Base-by-base conservation (phyloP, 2,329 filamentous ascomycete genomes). In the Penicillium sp. region DNA sequence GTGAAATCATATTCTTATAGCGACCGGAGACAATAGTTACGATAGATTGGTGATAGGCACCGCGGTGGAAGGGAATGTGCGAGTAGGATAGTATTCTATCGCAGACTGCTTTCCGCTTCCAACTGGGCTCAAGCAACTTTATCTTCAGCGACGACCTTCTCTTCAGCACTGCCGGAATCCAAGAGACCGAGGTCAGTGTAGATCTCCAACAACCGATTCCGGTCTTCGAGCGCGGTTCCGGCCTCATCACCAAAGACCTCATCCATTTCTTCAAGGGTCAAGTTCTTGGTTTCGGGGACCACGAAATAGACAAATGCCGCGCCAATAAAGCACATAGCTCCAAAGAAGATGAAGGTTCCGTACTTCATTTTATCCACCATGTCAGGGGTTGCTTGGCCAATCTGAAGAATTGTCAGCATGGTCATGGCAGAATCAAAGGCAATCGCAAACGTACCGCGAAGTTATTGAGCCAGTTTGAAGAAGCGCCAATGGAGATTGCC, bases 341-440 rank as follows among this genome's bases (percentile, higher is more conserved):
- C 71, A 59, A 77, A 77, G 69, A 77, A 76, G 41, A 76, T 75
- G 54, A 74, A 77, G 1, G 74, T 76, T 7, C 74, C 74, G 57
- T 70, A 76, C 2, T 66, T 65, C 68, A 73, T 72, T 11, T 61
- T 56, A 28, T 64, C 65, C 5, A 76, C 65, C 73, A 76, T 76
- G n/a, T 50, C 20, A 7, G 48, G 48, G n/a, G 48, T 50, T 7
- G 48, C 48, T 14, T 20, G 14, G 15, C 28, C 48, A 17, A 50
- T 50, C 48, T 50, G 17, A 5, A 12, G 20, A 15, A 22, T 14
- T 14, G 48, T 50, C 17, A 50, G 48, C 11, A 22, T 20, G 4
- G 11, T 14, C 31, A 31, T 31, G 31, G 31, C 25, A 22, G 6
- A 14, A 12, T 17, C 12, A 22, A 7, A 35, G 10, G 6, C 11